Base-by-base conservation (phyloP, 352 stramenopile genomes). In the Pythium diclinum region DNA sequence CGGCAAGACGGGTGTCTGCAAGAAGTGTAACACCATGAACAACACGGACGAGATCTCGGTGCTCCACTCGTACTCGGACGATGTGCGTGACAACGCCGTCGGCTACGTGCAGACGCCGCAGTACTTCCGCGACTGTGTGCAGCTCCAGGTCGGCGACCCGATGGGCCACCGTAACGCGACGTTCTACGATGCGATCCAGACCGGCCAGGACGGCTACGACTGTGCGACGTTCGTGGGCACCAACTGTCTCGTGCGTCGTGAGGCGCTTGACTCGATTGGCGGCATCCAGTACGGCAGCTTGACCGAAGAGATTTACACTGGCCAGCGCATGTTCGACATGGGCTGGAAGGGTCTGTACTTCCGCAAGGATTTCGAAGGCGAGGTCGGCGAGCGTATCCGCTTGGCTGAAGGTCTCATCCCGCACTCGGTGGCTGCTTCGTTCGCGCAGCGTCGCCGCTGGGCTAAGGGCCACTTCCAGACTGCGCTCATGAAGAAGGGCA, bases 221-320 rank as follows among this genome's bases (percentile, higher is more conserved):
- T 76, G 66, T 34, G 64, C 74, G 14, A 74, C 74, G 33, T 81
- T 81, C 47, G 74, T 71, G 17, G 77, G 77, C 25, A 85, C 77
- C 30, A 81, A 81, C 59, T 75, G 74, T 0, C 79, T 81, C 32
- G 81, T 85, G 67, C 74, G 73, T 62, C 73, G 76, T 38, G 68
- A 82, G 52, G 76, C 76, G 19, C 52, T 85, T 8, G 72, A 82
- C 53, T 78, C 71, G 40, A 80, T 84, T 46, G 77, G 70, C 14
- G 77, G 77, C 9, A 83, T 85, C 52, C 73, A 79, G 61, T 79
- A 78, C 61, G 77, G 77, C 19, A 77, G 61, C 68, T 61, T 83
- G 61, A 85, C 77, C 11, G 77, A 85, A 68, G 77, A 85, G 72
- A 74, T 64, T 57, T 81, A 73, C 63, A 81, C 74, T 42, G 74